Conservation (phyloP, 2,329 filamentous ascomycete genomes). For the Neodidymelliopsis sp. region DNA sequence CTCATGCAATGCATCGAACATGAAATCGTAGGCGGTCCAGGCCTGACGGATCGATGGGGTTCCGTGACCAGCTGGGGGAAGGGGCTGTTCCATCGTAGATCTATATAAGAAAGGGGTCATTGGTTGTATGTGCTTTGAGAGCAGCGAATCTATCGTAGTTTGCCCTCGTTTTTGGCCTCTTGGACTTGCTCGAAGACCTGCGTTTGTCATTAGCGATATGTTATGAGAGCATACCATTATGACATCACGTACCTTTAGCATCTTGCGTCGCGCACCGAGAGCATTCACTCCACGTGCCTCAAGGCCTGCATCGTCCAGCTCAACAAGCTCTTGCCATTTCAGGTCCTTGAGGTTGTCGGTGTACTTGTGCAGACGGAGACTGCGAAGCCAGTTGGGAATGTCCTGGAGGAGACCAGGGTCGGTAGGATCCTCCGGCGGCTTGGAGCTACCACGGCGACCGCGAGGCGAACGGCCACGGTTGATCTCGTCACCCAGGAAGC, state of each 20-base stretch:
- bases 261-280: conserved; percentile 91
- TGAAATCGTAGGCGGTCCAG: conserved; percentile 32
- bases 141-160: conserved; percentile 39
- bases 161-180: conserved; percentile 61
- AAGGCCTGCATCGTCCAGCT: conserved; percentile 90
- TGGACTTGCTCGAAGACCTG: conserved; percentile 94
- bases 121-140: background rate
- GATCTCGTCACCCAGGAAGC: conserved; percentile 93
- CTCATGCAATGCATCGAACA: conserved; percentile 22
- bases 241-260: conserved; percentile 78
- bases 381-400: conserved; percentile 94
- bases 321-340: conserved; percentile 92
- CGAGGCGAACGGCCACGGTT: conserved; percentile 88
- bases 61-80: conserved; percentile 34
- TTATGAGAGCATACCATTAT: background rate
- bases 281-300: conserved; percentile 95
- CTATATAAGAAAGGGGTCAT: conserved; percentile 20
- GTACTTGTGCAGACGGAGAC: conserved; percentile 95
- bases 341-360: conserved; percentile 98
- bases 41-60: conserved; percentile 31
- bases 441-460: conserved; percentile 90
- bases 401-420: conserved; percentile 90
- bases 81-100: conserved; percentile 33
- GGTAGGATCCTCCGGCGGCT: conserved; percentile 96
- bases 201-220: conserved; percentile 40